phyloP scores from a whole-genome alignment of 73 alveolate genomes.

The Symbiodinium pilosum region DNA sequence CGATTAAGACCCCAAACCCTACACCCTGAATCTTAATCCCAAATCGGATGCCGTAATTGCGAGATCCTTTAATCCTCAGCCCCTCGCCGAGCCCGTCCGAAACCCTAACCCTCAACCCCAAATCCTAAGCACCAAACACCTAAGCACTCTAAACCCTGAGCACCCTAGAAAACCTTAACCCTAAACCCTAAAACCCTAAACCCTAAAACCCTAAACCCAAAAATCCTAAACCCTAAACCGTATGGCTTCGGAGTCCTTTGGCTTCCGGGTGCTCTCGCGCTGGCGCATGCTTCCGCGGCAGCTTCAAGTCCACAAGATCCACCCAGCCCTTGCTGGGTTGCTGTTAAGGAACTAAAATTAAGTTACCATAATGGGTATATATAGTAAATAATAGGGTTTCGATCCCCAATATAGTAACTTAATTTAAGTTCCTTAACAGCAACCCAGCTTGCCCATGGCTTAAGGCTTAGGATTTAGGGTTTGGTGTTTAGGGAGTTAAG shows the following conservation, averaged over 20 bases:
- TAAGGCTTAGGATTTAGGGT: neutral
- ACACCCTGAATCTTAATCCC: too few species aligned
- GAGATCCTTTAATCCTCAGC: too few species aligned
- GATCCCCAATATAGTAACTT: too few species aligned
- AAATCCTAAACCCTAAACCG: neutral
- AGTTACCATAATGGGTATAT: too few species aligned
- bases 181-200: neutral
- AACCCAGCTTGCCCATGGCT: neutral
- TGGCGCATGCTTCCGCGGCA: conserved; percentile 10
- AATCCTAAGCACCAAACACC: too few species aligned
- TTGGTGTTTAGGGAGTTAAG: neutral
- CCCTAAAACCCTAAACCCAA: neutral
- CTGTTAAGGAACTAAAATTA: neutral
- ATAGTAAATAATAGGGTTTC: too few species aligned
- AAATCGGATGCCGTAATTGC: too few species aligned
- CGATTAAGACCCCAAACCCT: too few species aligned
- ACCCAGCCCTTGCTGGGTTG: conserved; percentile 43
- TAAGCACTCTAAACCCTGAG: too few species aligned
- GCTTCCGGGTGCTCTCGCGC: neutral
- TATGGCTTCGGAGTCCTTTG: neutral
- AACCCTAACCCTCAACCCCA: too few species aligned
- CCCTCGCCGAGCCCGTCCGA: too few species aligned
- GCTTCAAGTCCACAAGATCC: conserved; percentile 43
- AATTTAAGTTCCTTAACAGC: too few species aligned
- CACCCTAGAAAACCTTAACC: neutral